Conservation (phyloP, 148 eudicot species). For the Spergularia marina region DNA sequence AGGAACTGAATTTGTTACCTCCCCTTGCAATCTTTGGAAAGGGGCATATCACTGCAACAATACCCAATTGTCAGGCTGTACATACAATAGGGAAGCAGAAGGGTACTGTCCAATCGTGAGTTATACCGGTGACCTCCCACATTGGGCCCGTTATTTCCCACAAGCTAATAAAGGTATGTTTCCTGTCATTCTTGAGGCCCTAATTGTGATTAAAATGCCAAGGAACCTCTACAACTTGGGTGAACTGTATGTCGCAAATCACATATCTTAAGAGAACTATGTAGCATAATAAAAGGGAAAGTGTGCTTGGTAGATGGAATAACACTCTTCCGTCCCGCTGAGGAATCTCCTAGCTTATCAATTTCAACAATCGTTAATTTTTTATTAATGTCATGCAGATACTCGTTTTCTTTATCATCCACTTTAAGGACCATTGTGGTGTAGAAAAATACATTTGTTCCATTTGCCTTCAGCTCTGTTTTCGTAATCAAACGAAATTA, state of each 20-base stretch:
- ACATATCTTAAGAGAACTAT: not conserved
- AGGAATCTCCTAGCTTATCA: too few relatives aligned
- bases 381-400: too few relatives aligned
- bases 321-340: not conserved
- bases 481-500: not conserved
- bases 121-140: slow-evolving; percentile 80
- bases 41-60: slow-evolving; percentile 96
- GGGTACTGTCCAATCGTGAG: slow-evolving; percentile 91
- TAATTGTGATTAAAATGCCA: not conserved
- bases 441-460: not conserved
- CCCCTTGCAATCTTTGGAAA: slow-evolving; percentile 87
- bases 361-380: too few relatives aligned
- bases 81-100: slow-evolving; percentile 95
- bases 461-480: not conserved
- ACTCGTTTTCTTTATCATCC: too few relatives aligned
- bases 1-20: slow-evolving; percentile 85
- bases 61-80: slow-evolving; percentile 92
- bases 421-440: too few relatives aligned
- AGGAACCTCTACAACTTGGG: not conserved
- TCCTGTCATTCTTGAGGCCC: not conserved
- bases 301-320: not conserved
- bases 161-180: slow-evolving; percentile 84
- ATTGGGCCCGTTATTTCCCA: slow-evolving; percentile 94
- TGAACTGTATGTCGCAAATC: not conserved
- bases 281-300: not conserved